These are phyloP conservation scores for Allomyces javanicus DNA, from an alignment of 192 early-diverging fungal species.

Conservation along the genomic window DNA sequence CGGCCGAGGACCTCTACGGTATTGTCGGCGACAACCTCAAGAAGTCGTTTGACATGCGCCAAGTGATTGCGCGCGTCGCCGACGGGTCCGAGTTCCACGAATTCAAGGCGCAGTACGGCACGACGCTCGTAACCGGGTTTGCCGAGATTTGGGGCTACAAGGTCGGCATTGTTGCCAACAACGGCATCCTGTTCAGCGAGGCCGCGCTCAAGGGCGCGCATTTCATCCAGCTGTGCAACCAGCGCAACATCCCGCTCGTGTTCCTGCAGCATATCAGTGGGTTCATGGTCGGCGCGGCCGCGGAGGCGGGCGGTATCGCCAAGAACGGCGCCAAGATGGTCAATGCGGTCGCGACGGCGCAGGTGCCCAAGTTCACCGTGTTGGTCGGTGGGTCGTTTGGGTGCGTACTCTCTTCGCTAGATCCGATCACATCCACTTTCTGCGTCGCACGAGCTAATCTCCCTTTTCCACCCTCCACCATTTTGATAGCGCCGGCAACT, in stretches of 20 bases:
- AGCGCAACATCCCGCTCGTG: slow-evolving; percentile 68
- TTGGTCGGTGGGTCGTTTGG: slow-evolving; percentile 54
- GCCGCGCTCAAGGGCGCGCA: slow-evolving; percentile 87
- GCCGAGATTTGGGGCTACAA: slow-evolving; percentile 74
- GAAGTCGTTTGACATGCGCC: slow-evolving; percentile 68
- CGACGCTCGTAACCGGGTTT: slow-evolving; percentile 75
- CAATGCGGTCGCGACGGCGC: slow-evolving; percentile 77
- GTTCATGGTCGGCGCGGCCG: slow-evolving; percentile 87
- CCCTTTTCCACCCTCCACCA: too few relatives aligned
- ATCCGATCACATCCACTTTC: too few relatives aligned
- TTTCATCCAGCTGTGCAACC: slow-evolving; percentile 79
- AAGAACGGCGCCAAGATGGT: slow-evolving; percentile 96
- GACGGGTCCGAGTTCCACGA: slow-evolving; percentile 79
- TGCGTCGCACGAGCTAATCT: too few relatives aligned
- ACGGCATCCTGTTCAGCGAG: slow-evolving; percentile 88
- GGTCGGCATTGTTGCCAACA: slow-evolving; percentile 87
- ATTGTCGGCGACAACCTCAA: slow-evolving; percentile 83
- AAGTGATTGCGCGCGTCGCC: slow-evolving; percentile 86
- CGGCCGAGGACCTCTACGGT: slow-evolving; percentile 65
- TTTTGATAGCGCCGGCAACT: slow-evolving; percentile 50
- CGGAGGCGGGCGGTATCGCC: slow-evolving; percentile 89
- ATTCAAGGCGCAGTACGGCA: slow-evolving; percentile 86
- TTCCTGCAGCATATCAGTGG: slow-evolving; percentile 95
- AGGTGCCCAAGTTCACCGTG: slow-evolving; percentile 87
- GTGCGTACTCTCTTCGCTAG: not conserved